Evolutionary conservation across 2,329 filamentous ascomycete species (phyloP), one percentile per base, ranked within the genome.

Genomic region (Cladophialophora yegresii): DNA sequence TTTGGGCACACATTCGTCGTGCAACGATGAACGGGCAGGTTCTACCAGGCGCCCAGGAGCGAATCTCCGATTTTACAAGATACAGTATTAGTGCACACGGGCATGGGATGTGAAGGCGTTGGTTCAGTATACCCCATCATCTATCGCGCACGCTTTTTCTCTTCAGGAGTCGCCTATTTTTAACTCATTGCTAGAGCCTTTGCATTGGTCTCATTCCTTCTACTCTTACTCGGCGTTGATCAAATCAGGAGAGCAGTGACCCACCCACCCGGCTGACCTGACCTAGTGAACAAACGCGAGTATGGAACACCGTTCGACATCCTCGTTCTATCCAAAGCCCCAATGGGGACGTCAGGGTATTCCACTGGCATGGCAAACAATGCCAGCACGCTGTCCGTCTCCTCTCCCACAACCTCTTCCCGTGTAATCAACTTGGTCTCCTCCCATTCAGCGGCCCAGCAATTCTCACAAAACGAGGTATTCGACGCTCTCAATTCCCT

Each of bases 31-130:
- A 43, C n/a, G 36, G 5, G 36, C 16, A 43, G 16, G 36, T n/a
- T 43, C 36, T 3, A 43, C 16, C 36, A 43, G 36, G 36, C 36
- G 36, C 16, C n/a, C 36, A 28, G 6, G 26, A 6, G 26, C 26
- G 26, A 3, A 28, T 28, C 26, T 6, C 6, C 26, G 3, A 28
- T 28, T n/a, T 43, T 9, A n/a, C 40, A n/a, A 28, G 26, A 28
- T 28, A 26, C 13, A 26, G 26, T 50, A 50, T 50, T 12, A 50
- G 47, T 22, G 47, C 22, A 26, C 26, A 22, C 20, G 22, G 22
- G 23, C 23, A 50, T 26, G 23, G 47, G 47, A 50, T 50, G 47
- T 50, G 47, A 50, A 50, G 47, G 47, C 47, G 47, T 50, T 50
- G 47, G 47, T 50, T 26, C 20, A 50, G 47, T 50, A 50, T 50